Evolutionary conservation across 2,329 filamentous ascomycete species (phyloP).

Genomic region (Trichoderma koningii): DNA sequence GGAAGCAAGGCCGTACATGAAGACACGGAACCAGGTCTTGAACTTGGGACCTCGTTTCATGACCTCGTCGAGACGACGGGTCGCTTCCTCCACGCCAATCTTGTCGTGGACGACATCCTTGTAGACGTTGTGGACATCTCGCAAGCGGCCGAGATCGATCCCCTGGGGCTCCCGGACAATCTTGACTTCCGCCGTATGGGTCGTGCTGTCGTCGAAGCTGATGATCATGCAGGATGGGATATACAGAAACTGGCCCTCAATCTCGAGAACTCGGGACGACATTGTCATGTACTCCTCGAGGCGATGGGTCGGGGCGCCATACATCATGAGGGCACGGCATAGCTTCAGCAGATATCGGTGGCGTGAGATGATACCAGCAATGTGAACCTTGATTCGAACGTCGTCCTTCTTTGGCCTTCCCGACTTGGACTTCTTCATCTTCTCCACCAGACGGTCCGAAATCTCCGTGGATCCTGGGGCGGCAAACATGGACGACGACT

Average conservation of each 20-base stretch:
- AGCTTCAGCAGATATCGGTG: constrained; percentile 84
- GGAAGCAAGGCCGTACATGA: constrained; percentile 75
- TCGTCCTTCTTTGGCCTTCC: constrained; percentile 44
- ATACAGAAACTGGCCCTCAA: constrained; percentile 87
- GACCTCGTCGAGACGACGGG: constrained; percentile 59
- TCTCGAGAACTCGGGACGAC: constrained; percentile 84
- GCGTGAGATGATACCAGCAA: constrained; percentile 70
- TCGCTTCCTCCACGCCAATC: constrained; percentile 72
- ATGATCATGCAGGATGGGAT: constrained; percentile 93
- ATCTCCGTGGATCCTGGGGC: constrained; percentile 50
- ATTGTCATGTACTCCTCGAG: constrained; percentile 90
- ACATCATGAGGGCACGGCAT: constrained; percentile 84
- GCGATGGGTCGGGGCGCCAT: constrained; percentile 86
- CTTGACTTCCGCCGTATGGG: constrained; percentile 79
- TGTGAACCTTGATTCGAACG: constrained; percentile 56
- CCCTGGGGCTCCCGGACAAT: constrained; percentile 69
- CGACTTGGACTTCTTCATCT: constrained; percentile 45
- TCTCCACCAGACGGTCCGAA: constrained; percentile 48
- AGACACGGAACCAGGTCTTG: constrained; percentile 57
- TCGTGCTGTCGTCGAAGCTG: constrained; percentile 75
- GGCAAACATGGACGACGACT: constrained; percentile 56
- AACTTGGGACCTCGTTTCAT: constrained; percentile 51
- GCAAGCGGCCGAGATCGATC: constrained; percentile 71
- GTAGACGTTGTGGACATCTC: constrained; percentile 75
- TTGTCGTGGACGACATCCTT: constrained; percentile 80